A percentile compares a stretch with the other conserved stretches of the same genome.
These are phyloP conservation scores for Kodamaea restingae DNA, from an alignment of 805 yeast genomes.

Conservation along the genomic window DNA sequence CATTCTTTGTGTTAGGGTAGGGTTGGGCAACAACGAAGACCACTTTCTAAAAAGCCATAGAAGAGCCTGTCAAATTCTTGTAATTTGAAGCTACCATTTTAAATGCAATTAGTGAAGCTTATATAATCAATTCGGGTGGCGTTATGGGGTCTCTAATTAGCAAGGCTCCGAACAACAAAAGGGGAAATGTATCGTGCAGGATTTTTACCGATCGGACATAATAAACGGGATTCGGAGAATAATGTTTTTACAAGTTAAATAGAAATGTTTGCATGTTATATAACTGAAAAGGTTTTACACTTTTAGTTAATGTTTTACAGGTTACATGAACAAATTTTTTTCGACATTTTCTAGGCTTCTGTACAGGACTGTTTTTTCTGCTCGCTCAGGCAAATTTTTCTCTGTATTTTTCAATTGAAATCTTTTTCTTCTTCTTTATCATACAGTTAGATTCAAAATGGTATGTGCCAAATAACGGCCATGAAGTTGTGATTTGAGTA, in stretches of 20 bases:
- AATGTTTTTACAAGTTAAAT: not conserved
- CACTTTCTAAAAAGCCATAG: too few relatives aligned
- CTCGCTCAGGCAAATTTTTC: constrained; percentile 3
- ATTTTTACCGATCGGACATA: too few relatives aligned
- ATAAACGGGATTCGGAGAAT: not conserved
- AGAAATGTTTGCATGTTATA: not conserved
- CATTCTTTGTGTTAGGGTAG: not conserved
- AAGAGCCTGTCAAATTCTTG: too few relatives aligned
- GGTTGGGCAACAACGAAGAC: too few relatives aligned
- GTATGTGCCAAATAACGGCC: constrained; percentile 17
- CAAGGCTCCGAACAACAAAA: too few relatives aligned
- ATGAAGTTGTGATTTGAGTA: not conserved
- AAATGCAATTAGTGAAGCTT: not conserved
- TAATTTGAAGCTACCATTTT: too few relatives aligned
- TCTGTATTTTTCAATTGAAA: constrained; percentile 4
- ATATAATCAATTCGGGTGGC: not conserved
- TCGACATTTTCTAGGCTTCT: constrained; percentile 2
- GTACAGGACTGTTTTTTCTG: constrained; percentile 2
- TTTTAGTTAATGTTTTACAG: too few relatives aligned
- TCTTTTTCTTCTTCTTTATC: constrained; percentile 13
- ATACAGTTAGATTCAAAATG: constrained; percentile 16
- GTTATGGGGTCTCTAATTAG: too few relatives aligned
- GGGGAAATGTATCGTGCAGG: too few relatives aligned
- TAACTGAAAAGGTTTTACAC: not conserved
- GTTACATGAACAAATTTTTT: not conserved